Conservation (phyloP, 768 basidiomycete species). For the Termitomyces sp. region DNA sequence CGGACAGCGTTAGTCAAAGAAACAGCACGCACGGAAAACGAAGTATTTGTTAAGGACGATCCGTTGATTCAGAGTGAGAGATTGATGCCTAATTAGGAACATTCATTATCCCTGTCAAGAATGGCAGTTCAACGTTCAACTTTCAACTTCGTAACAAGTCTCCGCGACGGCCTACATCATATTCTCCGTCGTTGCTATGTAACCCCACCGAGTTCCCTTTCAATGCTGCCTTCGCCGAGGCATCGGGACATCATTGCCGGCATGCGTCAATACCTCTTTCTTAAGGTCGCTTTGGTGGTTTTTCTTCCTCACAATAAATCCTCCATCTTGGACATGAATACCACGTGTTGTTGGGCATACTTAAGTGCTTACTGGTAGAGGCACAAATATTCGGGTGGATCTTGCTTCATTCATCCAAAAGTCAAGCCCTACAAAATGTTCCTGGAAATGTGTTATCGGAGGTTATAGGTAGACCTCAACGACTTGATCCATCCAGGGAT, state of each 20-base stretch:
- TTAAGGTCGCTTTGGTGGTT: not conserved
- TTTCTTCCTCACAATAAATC: not conserved
- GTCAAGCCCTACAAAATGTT: not conserved
- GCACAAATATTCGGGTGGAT: not conserved
- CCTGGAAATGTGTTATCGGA: not conserved
- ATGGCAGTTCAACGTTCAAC: not conserved
- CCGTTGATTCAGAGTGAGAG: constrained; percentile 3
- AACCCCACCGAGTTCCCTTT: not conserved
- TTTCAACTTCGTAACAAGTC: not conserved
- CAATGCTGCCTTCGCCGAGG: not conserved
- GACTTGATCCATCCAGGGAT: not conserved
- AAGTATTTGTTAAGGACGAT: not conserved
- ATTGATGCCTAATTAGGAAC: constrained; percentile 10
- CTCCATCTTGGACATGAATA: not conserved
- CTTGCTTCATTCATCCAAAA: constrained; percentile 1
- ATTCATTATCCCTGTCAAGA: not conserved
- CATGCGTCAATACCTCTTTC: not conserved
- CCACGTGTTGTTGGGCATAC: not conserved
- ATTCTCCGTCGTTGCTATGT: not conserved
- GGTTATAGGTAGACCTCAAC: not conserved
- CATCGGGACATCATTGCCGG: not conserved
- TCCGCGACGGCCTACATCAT: not conserved
- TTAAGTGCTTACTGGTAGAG: not conserved
- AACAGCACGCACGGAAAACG: not conserved
- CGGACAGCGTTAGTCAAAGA: not conserved